These are phyloP conservation scores for Solanum virginianum DNA, from an alignment of 257 asterid species.

Conservation along the genomic window DNA sequence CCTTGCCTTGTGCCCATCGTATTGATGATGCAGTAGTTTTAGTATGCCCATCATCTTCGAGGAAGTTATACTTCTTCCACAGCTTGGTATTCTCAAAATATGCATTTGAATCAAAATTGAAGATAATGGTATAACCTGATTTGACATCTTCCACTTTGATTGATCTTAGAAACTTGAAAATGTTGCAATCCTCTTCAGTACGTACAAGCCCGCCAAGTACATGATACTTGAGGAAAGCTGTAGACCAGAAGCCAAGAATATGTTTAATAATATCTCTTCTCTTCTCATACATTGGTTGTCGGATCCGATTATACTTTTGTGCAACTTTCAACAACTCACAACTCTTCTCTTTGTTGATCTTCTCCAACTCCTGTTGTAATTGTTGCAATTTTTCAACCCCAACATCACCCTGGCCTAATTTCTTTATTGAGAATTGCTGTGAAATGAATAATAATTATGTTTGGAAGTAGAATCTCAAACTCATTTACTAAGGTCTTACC, in stretches of 20 bases:
- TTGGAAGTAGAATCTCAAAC: not conserved
- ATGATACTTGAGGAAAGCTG: conserved; percentile 85
- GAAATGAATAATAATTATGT: not conserved
- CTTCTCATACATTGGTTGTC: conserved; percentile 78
- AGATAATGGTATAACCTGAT: conserved; percentile 68
- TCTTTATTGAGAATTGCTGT: not conserved
- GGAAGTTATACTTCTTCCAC: conserved; percentile 30
- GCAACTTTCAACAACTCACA: conserved; percentile 80
- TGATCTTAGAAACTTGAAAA: conserved; percentile 49
- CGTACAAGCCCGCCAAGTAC: conserved; percentile 66
- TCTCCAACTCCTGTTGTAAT: not conserved
- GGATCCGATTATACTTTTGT: conserved; percentile 71
- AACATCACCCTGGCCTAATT: not conserved
- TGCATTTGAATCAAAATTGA: conserved; percentile 63
- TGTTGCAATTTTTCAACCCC: not conserved
- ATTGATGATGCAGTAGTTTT: not conserved
- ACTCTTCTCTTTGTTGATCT: conserved; percentile 80
- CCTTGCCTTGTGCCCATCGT: not conserved
- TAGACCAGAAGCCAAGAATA: conserved; percentile 88
- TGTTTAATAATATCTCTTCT: conserved; percentile 53
- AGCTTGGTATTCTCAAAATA: conserved; percentile 66
- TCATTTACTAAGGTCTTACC: too few species aligned
- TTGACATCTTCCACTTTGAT: conserved; percentile 89
- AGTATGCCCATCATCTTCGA: not conserved
- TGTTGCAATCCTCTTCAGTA: conserved; percentile 63